Evolutionary conservation across 2,329 filamentous ascomycete species (phyloP), one percentile per base, ranked within the genome.

Genomic region (Dactylellina sp.): DNA sequence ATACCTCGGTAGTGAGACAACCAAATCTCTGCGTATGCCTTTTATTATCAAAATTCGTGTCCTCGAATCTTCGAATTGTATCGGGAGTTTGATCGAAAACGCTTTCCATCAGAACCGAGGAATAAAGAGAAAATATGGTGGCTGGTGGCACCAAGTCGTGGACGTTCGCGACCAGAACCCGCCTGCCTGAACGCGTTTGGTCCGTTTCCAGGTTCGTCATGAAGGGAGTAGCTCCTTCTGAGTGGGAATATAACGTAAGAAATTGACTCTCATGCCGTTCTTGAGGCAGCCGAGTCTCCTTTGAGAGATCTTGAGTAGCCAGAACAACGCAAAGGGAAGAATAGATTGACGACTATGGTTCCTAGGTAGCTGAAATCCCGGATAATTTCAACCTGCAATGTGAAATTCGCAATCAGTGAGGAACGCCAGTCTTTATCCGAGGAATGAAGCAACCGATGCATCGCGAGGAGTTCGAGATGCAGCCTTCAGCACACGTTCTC

Each of bases 321-420:
- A 16, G 44, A 44, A 65, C 68, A 72, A 72, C 68, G 68, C 68
- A 72, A 60, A 57, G 28, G 18, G 32, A 25, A 57, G 22, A 42
- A 52, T 50, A 72, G 63, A 64, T 72, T 53, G 68, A 61, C 56
- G 35, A 52, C 49, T 42, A 39, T 57, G 50, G 47, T 50, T 39
- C 56, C 53, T 25, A 59, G 50, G 44, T 37, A 56, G 50, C 60
- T 63, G 61, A 63, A 55, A 50, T 32, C 42, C 47, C 60, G 59
- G 35, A 37, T 16, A 59, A 59, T 71, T 42, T 52, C 46, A 46
- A 49, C 56, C 57, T 52, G 24, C 44, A 62, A 49, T 37, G 28
- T 47, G 39, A 46, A 60, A 55, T 47, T 35, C 46, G 24, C 14
- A 24, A 64, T 65, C 55, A 72, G 60, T 55, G 50, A 63, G 40